Percentiles rank a stretch among this genome's conserved stretches.
These are phyloP conservation scores for Gossypium mustelinum DNA, from an alignment of 345 rosid genomes.

Conservation along the genomic window DNA sequence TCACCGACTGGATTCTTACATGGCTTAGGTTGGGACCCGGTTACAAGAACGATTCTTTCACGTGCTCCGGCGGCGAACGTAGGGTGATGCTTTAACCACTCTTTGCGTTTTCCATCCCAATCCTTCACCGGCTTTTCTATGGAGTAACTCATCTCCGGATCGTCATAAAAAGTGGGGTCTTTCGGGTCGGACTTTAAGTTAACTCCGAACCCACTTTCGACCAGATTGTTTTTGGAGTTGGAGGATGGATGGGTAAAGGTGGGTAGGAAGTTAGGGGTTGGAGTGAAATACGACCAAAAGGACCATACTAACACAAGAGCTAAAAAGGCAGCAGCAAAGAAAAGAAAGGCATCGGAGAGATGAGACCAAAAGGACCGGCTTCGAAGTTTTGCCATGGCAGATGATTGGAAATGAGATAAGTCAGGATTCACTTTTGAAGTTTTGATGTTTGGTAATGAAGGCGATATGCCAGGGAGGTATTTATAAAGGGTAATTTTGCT, in stretches of 20 bases:
- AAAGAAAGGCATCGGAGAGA: slow-evolving; percentile 41
- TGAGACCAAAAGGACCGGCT: slow-evolving; percentile 30
- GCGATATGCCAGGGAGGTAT: no score
- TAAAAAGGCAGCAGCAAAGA: slow-evolving; percentile 54
- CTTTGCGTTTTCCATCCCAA: slow-evolving; percentile 79
- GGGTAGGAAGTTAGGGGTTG: slow-evolving; percentile 20
- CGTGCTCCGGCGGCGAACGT: slow-evolving; percentile 54
- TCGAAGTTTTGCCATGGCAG: slow-evolving; percentile 47
- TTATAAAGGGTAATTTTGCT: no score
- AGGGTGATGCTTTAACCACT: slow-evolving; percentile 70
- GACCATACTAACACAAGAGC: slow-evolving; percentile 65
- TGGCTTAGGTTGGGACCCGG: slow-evolving; percentile 81
- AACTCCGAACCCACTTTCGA: slow-evolving; percentile 21
- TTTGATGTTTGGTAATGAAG: no score
- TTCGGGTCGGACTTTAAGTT: slow-evolving; percentile 48
- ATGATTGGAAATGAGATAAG: neutral
- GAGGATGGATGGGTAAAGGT: neutral
- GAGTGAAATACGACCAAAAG: slow-evolving; percentile 46
- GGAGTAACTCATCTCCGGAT: slow-evolving; percentile 56
- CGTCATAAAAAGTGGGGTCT: slow-evolving; percentile 66
- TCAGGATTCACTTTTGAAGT: slow-evolving; percentile 14
- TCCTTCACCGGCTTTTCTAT: slow-evolving; percentile 48
- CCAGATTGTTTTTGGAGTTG: neutral
- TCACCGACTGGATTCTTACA: slow-evolving; percentile 85
- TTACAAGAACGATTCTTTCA: slow-evolving; percentile 61